Percentiles rank a stretch among this genome's conserved stretches.
Evolutionary conservation across 345 rosid genomes (phyloP).

Genomic region (Salix purpurea): DNA sequence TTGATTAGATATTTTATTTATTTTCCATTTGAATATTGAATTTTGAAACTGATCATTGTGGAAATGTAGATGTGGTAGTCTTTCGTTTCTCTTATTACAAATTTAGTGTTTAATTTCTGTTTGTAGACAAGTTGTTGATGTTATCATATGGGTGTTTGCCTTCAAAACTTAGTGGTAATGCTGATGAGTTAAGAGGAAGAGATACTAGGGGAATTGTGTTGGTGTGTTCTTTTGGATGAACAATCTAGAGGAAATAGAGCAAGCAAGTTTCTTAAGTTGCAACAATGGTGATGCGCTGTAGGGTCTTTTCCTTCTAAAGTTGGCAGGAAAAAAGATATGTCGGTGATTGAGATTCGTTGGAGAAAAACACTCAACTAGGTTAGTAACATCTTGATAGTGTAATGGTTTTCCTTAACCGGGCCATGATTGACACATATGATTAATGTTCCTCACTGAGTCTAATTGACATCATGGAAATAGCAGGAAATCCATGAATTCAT

Average conservation of each 20-base stretch:
- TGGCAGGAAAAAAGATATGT: not conserved
- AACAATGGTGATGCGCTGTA: not conserved
- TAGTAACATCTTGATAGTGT: not conserved
- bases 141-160: not conserved
- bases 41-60: not conserved
- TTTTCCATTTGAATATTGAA: not conserved
- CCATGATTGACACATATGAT: not conserved
- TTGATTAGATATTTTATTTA: not conserved
- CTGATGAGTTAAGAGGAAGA: not conserved
- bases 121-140: not conserved
- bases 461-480: not conserved
- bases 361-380: not conserved
- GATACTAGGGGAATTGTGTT: not conserved
- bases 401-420: not conserved
- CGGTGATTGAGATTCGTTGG: not conserved
- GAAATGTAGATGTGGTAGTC: not conserved
- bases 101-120: not conserved
- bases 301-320: not conserved
- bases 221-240: not conserved
- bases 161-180: not conserved
- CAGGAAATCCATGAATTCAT: not conserved
- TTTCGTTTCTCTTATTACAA: not conserved
- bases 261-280: not conserved
- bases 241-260: not conserved
- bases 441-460: not conserved